A percentile compares a stretch with the other conserved stretches of the same genome.
Evolutionary conservation across 345 rosid genomes (phyloP).

Genomic region (Excoecaria agallocha): DNA sequence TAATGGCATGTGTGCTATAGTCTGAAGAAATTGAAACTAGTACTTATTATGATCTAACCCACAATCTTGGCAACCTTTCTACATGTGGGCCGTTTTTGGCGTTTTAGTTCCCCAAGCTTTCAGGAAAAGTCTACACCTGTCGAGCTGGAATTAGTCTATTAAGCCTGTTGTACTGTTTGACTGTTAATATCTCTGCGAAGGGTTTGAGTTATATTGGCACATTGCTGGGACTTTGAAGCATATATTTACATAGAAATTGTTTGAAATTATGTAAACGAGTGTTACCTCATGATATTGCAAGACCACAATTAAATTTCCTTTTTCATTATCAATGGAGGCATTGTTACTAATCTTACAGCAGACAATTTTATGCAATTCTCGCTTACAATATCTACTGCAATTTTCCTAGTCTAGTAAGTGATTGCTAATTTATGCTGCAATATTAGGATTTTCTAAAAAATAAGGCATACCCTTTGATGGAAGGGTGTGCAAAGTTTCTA

Average conservation of each 20-base stretch:
- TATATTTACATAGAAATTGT: neutral
- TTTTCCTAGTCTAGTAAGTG: neutral
- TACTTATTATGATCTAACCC: neutral
- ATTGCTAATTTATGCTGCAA: slow-evolving; percentile 4
- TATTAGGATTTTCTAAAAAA: slow-evolving; percentile 69
- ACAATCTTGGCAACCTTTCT: neutral
- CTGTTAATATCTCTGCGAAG: no score
- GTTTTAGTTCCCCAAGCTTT: neutral
- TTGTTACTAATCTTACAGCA: neutral
- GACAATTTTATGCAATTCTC: neutral
- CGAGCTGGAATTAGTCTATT: no score
- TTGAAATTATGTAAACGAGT: neutral
- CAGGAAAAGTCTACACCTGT: neutral
- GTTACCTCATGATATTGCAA: neutral
- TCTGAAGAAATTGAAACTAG: neutral
- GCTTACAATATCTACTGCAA: neutral
- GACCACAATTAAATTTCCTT: no score
- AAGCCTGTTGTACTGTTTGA: no score
- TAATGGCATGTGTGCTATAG: neutral
- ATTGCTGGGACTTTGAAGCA: no score
- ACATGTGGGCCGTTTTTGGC: neutral
- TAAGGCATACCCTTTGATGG: slow-evolving; percentile 78
- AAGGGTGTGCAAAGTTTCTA: slow-evolving; percentile 74
- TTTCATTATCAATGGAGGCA: neutral
- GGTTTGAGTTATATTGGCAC: no score